Evolutionary conservation across 306 rosid species (phyloP).

Genomic region (Prunus armeniaca): DNA sequence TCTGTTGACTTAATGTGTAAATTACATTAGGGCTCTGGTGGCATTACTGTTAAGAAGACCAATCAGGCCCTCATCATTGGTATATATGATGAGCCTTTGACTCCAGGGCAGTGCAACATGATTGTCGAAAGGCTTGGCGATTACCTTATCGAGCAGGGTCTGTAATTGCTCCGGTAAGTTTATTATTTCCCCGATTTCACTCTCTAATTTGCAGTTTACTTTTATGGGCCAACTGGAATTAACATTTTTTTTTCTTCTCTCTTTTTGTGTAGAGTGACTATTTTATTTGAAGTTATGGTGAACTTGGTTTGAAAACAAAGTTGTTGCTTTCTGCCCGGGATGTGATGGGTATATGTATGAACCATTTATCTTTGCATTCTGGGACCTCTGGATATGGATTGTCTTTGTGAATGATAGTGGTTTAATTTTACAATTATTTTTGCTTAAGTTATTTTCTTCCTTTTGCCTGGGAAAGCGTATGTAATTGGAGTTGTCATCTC

Average conservation of each 20-base stretch:
- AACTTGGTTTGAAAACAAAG: slow-evolving; percentile 16
- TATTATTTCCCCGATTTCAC: background rate
- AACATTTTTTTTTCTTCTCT: background rate
- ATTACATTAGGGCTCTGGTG: slow-evolving; percentile 65
- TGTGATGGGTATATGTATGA: slow-evolving; percentile 13
- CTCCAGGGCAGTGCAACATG: slow-evolving; percentile 88
- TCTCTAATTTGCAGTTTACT: no score
- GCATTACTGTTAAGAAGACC: slow-evolving; percentile 76
- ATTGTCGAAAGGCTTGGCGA: slow-evolving; percentile 92
- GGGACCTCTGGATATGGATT: slow-evolving; percentile 9
- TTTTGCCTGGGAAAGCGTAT: background rate
- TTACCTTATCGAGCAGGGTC: slow-evolving; percentile 80
- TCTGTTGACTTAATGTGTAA: background rate
- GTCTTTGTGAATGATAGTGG: slow-evolving; percentile 18
- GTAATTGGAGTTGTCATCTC: slow-evolving; percentile 1
- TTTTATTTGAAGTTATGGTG: background rate
- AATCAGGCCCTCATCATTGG: slow-evolving; percentile 63
- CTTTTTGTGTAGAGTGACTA: background rate
- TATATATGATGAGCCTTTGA: slow-evolving; percentile 77
- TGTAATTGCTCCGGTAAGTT: slow-evolving; percentile 30
- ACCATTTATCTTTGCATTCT: slow-evolving; percentile 10
- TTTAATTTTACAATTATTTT: background rate
- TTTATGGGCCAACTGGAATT: background rate
- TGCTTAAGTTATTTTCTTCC: background rate
- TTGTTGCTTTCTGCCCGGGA: slow-evolving; percentile 19